These are phyloP conservation scores for Balamuthia mandrillaris DNA, from an alignment of 208 protist species.

Conservation along the genomic window DNA sequence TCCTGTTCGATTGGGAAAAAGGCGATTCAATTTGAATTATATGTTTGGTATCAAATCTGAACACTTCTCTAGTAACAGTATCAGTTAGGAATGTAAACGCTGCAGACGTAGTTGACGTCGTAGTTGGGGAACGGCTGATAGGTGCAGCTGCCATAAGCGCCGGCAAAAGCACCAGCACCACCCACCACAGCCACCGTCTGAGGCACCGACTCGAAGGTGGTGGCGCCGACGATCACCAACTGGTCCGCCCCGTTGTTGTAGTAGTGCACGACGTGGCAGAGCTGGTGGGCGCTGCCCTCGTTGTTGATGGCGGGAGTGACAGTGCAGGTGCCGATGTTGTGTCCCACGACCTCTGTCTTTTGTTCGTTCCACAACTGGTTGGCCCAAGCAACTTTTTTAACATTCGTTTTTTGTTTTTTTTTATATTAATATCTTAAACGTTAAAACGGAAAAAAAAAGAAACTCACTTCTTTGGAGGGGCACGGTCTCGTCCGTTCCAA, in stretches of 20 bases:
- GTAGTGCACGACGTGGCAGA: not conserved
- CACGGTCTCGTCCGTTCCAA: not conserved
- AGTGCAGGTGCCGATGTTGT: not conserved
- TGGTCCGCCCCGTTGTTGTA: conserved; percentile 18
- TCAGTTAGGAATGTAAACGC: not conserved
- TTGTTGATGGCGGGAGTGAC: not conserved
- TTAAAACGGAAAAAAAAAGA: not conserved
- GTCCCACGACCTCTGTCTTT: not conserved
- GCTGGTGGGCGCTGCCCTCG: not conserved
- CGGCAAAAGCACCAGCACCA: not conserved
- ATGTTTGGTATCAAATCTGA: too few relatives aligned
- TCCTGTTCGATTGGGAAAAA: too few relatives aligned
- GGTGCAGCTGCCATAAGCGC: not conserved
- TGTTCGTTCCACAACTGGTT: not conserved
- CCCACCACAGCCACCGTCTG: not conserved
- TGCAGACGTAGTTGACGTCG: not conserved
- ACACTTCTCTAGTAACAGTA: too few relatives aligned
- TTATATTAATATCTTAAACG: not conserved
- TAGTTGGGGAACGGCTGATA: not conserved
- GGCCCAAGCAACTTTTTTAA: too few relatives aligned
- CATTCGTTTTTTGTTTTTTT: not conserved
- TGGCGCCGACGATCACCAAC: not conserved
- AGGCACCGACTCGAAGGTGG: not conserved
- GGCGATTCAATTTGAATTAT: too few relatives aligned
- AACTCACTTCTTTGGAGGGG: not conserved